Evolutionary conservation across 805 yeast genomes (phyloP), one percentile per base, ranked within the genome.

Genomic region (Suhomyces sp.): DNA sequence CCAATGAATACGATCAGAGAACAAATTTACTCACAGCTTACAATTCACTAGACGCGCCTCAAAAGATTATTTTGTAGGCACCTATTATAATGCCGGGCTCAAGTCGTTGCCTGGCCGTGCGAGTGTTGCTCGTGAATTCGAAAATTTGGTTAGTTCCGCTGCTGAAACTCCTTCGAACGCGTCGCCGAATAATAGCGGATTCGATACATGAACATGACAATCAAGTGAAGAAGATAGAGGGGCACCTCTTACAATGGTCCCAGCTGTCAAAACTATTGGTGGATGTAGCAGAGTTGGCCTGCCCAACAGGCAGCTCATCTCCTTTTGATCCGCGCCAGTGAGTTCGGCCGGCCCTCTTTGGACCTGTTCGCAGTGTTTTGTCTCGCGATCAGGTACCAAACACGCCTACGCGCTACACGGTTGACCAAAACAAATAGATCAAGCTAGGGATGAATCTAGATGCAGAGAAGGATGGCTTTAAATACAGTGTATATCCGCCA

Each of bases 371-470:
- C 17, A 31, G 29, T 12, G 6, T 31, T 37, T 17, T 37, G 13
- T 37, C 41, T 37, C 41, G 41, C 41, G 41, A 37, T 17, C 41
- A 37, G 9, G 21, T 10, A 37, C 22, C 22, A 37, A 35, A 19
- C 41, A 37, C 41, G 41, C 41, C 20, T 17, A 37, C 41, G 41
- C 41, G 41, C 41, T n/a, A 37, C 41, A 17, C 41, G 41, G 21
- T 37, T 37, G 13, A 37, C 41, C 41, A 37, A 37, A 37, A 37
- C 41, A 37, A 37, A 37, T 19, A 37, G 41, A 37, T 37, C 41
- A 7, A 5, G 21, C 21, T 37, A 17, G 41, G 41, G 22, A 9
- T 15, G 41, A 37, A 37, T 37, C 41, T 37, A 37, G 41, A 37
- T 10, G 20, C 41, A 37, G 21, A 19, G 41, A 37, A 37, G 8